Conservation (phyloP, 2,329 filamentous ascomycete species). For the Alternaria brassicae region DNA sequence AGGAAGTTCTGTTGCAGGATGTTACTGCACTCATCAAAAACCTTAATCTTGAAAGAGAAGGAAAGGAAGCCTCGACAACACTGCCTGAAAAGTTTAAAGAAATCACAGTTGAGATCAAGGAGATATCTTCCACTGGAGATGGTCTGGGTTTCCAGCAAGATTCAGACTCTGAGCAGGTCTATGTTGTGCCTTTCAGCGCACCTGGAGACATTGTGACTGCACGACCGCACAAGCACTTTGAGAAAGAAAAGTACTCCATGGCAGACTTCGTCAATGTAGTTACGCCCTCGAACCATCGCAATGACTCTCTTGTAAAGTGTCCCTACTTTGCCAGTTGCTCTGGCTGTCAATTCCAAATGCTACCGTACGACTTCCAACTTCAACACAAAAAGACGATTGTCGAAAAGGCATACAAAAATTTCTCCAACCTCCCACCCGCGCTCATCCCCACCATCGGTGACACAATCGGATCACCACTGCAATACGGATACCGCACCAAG, state of each 20-base stretch:
- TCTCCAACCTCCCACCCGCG: conserved; percentile 79
- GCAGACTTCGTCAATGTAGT: conserved; percentile 84
- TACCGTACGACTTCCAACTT: conserved; percentile 86
- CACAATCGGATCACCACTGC: conserved; percentile 87
- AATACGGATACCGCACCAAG: conserved; percentile 96
- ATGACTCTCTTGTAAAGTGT: conserved; percentile 79
- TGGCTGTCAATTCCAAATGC: conserved; percentile 97
- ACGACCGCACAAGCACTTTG: conserved; percentile 78
- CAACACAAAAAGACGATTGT: conserved; percentile 83
- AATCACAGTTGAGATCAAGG: conserved; percentile 79
- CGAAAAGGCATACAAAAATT: conserved; percentile 90
- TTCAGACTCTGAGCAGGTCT: conserved; percentile 70
- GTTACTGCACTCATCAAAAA: conserved; percentile 53
- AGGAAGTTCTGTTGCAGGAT: conserved; percentile 58
- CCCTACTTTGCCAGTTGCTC: conserved; percentile 85
- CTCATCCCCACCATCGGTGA: conserved; percentile 78
- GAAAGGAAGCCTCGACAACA: conserved; percentile 15
- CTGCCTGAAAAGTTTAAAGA: conserved; percentile 75
- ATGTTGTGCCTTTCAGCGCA: conserved; percentile 85
- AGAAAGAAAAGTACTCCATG: conserved; percentile 70
- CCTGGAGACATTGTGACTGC: conserved; percentile 83
- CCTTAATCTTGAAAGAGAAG: conserved; percentile 34
- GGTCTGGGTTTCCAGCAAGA: conserved; percentile 77
- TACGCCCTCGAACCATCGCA: conserved; percentile 74
- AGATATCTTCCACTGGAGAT: conserved; percentile 90